Evolutionary conservation across 768 basidiomycete species (phyloP), one percentile per base, ranked within the genome.

Genomic region (Suillus clintonianus): DNA sequence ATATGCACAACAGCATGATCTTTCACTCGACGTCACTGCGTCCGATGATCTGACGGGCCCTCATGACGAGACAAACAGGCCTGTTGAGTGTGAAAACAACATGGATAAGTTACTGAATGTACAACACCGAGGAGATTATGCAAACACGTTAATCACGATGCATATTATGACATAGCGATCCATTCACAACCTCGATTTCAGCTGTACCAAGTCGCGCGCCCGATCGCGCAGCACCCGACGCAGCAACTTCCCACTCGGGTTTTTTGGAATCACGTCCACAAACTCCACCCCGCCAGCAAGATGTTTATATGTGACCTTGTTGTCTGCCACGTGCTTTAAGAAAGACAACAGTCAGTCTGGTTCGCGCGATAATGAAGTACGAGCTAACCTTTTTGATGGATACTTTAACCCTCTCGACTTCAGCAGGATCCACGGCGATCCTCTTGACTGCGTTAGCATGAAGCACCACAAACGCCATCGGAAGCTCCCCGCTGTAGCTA

Each of bases 401-500:
- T 30, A 67, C 72, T 68, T 83, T 83, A 55, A 87, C 77, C 4
- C 68, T 72, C 15, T 72, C 69, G 0, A 70, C 69, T 32, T 77
- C 74, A 30, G 1, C 63, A 1, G 77, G 72, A 54, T 76, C 71
- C 41, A 72, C 60, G 27, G 69, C 65, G 13, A 79, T 71, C 36
- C 77, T 77, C 57, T 74, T 57, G 4, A 79, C 72, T 9, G 83
- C 82, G n/a, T 78, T 72, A 2, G 73, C 66, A 7, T 76, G 79
- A 5, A 89, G 79, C 1, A 85, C 86, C 4, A 91, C 82, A 67
- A 86, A 91, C 5, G 89, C 91, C 69, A 90, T 70, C 0, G 90
- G 90, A 7, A 89, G 76, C 70, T 92, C 90, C 17, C 90, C 90
- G 63, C 85, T 86, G 64, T 85, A 91, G 9, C 90, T 89, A 68